These are phyloP conservation scores for Meripilus lineatus DNA, from an alignment of 1,284 basidiomycete species.

Conservation along the genomic window DNA sequence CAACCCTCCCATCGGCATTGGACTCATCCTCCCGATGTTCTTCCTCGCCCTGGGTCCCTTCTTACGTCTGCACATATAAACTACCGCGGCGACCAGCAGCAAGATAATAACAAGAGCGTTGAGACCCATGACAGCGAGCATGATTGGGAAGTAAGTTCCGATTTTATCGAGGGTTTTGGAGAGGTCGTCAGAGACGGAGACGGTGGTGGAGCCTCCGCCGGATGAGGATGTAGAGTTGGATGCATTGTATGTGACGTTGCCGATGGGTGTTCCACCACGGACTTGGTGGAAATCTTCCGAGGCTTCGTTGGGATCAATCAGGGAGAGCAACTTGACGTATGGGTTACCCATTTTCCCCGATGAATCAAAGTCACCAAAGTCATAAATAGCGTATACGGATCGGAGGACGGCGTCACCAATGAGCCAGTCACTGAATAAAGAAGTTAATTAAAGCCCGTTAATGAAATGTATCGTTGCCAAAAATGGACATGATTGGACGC, in stretches of 20 bases:
- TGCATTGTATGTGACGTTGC: conserved; percentile 64
- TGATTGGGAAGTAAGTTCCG: conserved; percentile 57
- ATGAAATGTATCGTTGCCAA: neutral
- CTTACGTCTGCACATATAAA: conserved; percentile 42
- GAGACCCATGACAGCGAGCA: conserved; percentile 66
- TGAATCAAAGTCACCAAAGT: conserved; percentile 76
- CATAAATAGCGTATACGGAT: conserved; percentile 80
- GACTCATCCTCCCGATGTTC: conserved; percentile 44
- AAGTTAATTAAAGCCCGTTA: conserved; percentile 9
- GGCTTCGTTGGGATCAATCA: conserved; percentile 62
- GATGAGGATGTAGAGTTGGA: conserved; percentile 33
- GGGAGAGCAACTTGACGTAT: conserved; percentile 67
- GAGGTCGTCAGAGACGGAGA: conserved; percentile 50
- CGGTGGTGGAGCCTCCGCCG: conserved; percentile 31
- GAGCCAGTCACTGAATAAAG: conserved; percentile 60
- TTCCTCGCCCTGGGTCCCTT: conserved; percentile 31
- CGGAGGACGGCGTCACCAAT: conserved; percentile 80
- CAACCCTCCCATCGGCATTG: conserved; percentile 42
- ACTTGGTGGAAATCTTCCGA: conserved; percentile 61
- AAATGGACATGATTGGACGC: conserved; percentile 23
- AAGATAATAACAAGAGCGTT: conserved; percentile 63
- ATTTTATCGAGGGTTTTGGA: conserved; percentile 54
- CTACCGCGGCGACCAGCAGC: conserved; percentile 46
- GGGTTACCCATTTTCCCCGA: conserved; percentile 63
- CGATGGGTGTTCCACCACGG: conserved; percentile 57